Evolutionary conservation across 208 protist genomes (phyloP).

Genomic region (Sergeia podlipaevii): DNA sequence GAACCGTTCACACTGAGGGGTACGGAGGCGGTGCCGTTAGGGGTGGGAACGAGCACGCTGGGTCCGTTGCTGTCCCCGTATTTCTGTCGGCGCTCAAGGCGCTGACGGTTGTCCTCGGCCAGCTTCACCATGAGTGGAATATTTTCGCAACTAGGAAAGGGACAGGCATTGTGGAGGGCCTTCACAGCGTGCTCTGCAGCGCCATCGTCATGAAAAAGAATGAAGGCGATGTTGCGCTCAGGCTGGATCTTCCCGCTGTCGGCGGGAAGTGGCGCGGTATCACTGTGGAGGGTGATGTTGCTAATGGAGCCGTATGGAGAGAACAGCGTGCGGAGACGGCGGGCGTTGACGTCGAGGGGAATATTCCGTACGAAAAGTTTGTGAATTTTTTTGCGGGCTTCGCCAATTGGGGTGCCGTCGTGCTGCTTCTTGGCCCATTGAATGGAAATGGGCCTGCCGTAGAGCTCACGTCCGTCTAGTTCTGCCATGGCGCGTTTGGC

Average conservation of each 20-base stretch:
- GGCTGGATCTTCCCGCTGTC: background rate
- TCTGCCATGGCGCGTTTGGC: conserved; percentile 46
- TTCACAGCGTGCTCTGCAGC: conserved; percentile 49
- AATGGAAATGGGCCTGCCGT: conserved; percentile 55
- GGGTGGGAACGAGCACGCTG: background rate
- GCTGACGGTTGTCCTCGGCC: conserved; percentile 53
- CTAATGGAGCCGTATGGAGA: conserved; percentile 43
- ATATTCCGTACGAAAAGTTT: conserved; percentile 89
- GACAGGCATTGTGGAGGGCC: conserved; percentile 51
- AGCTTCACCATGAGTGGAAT: conserved; percentile 71
- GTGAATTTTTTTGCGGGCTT: conserved; percentile 56
- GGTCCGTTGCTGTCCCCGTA: background rate
- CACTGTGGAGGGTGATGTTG: conserved; percentile 59
- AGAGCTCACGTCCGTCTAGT: conserved; percentile 42
- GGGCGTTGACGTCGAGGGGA: conserved; percentile 45
- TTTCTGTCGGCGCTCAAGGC: conserved; percentile 31
- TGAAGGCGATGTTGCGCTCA: conserved; percentile 79
- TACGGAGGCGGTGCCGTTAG: background rate
- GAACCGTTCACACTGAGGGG: background rate
- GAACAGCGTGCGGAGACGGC: conserved; percentile 41
- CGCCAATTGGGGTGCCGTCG: conserved; percentile 65
- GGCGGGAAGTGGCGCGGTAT: conserved; percentile 40
- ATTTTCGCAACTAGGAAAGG: conserved; percentile 45
- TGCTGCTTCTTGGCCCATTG: conserved; percentile 83
- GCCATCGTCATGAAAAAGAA: conserved; percentile 54